Base-by-base conservation (phyloP, 208 protist genomes). In the Phytomonas francai region DNA sequence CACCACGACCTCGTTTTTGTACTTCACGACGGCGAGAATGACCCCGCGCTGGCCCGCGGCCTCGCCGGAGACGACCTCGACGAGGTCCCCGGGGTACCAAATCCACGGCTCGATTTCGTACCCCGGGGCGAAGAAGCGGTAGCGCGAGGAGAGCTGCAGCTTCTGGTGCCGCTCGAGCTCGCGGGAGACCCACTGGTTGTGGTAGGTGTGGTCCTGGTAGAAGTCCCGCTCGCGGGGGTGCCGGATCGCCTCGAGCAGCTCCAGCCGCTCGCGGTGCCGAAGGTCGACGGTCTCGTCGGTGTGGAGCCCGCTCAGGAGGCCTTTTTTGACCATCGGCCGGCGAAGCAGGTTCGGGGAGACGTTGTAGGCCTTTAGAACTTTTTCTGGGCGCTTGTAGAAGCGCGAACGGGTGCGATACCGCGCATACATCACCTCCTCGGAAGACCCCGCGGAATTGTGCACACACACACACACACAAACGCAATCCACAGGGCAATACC, bases 141-240 rank as follows among this genome's bases (percentile, higher is more conserved):
- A 95, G 59, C 79, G 79, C 16, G 63, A 28, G 30, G 76, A 56
- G 27, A 95, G 72, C 51, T 89, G 72, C 22, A 45, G 39, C 59
- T 84, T 84, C 33, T 95, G 87, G 56, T 91, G 79, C 63, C 71
- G 68, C 45, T 91, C 83, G 16, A 95, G 72, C 32, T 92, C 87
- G 7, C 90, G 80, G 14, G 83, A 71, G 39, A 91, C 72, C 87
- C 90, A 95, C 72, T 93, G 87, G 67, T 92, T 93, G 80, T 95
- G 90, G 78, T 92, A 95, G 30, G 90, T 95, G 85, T 95, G 90
- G 54, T 95, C 90, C 70, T 95, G 90, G 67, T 95, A 95, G 73
- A 95, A 95, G 65, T 95, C 90, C 9, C 87, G 80, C 66, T 95
- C 90, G n/a, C 74, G 66, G 0, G 90, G 90, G 75, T 93, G 85